Conservation (phyloP, 257 asterid species). For the Solanum megistacrolobum region DNA sequence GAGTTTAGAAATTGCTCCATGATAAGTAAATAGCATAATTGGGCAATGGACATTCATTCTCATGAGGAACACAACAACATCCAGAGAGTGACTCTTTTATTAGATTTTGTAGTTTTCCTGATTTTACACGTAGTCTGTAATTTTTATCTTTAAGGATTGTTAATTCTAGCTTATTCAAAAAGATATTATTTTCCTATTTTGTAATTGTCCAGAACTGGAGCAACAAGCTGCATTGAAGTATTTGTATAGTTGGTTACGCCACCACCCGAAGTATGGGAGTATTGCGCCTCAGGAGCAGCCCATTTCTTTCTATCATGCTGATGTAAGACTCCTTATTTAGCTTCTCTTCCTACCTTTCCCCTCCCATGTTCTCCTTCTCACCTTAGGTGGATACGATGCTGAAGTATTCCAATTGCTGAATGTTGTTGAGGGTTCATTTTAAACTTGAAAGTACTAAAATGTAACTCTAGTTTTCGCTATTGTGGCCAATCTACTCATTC, state of each 20-base stretch:
- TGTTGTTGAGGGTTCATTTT: neutral
- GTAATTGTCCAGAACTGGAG: constrained; percentile 68
- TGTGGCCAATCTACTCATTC: neutral
- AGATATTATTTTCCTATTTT: neutral
- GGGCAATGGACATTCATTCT: neutral
- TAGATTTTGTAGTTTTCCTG: neutral
- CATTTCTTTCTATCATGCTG: constrained; percentile 69
- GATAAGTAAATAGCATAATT: neutral
- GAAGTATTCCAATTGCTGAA: neutral
- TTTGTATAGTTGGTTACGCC: constrained; percentile 86
- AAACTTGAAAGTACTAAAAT: neutral
- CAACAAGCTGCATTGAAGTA: constrained; percentile 91
- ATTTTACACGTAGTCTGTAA: neutral
- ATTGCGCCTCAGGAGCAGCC: constrained; percentile 66
- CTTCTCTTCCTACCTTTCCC: neutral
- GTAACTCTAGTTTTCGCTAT: neutral
- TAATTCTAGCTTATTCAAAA: neutral
- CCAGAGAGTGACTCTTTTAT: neutral
- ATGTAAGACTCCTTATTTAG: constrained; percentile 43
- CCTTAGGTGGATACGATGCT: neutral
- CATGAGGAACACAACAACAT: neutral
- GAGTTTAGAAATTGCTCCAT: neutral
- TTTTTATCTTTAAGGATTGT: neutral
- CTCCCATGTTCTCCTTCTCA: neutral
- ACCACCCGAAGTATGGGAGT: constrained; percentile 82